Evolutionary conservation across 164 flowering plant genomes (phyloP), one percentile per base, ranked within the genome.

Genomic region (Santalum album): DNA sequence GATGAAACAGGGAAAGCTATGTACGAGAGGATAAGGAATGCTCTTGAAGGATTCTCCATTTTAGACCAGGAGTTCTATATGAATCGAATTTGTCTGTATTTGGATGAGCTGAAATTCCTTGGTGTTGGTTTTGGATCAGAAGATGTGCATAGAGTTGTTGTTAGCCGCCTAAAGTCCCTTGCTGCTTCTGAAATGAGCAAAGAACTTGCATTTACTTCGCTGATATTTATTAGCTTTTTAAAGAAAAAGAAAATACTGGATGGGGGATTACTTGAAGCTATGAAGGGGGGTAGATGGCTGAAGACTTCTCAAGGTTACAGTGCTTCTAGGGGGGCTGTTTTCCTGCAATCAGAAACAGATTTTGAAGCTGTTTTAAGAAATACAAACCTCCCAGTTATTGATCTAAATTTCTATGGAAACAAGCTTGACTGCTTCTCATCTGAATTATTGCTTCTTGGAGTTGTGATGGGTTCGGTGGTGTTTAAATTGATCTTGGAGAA

Each of bases 151-250:
- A 25, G 12, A 16, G 51, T 67, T 51, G 62, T 72, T 0, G 64
- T 63, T n/a, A 24, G 19, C 19, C 58, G 63, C 53, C 52, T 72
- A 15, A 35, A 21, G 34, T 29, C 6, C 9, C 34, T 29, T 3
- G 34, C 16, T 12, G 14, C 47, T 73, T 83, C 80, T 20, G n/a
- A 65, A 38, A 79, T 49, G 44, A 87, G 71, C 39, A 36, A 14
- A 36, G 16, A 14, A 2, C 12, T 9, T 6, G 40, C 15, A 9
- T 36, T 6, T 36, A 5, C 40, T 2, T 9, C 16, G 16, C 40
- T 36, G 16, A 36, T 10, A 12, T 36, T 36, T 14, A 6, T 36
- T 36, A 6, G 40, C 12, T 36, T 6, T 36, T 6, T 36, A 15
- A 36, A 2, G 40, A 14, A 36, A 14, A 36, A 36, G 16, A 15